Evolutionary conservation across 768 basidiomycete species (phyloP).

Genomic region (Mycena leptocephala): DNA sequence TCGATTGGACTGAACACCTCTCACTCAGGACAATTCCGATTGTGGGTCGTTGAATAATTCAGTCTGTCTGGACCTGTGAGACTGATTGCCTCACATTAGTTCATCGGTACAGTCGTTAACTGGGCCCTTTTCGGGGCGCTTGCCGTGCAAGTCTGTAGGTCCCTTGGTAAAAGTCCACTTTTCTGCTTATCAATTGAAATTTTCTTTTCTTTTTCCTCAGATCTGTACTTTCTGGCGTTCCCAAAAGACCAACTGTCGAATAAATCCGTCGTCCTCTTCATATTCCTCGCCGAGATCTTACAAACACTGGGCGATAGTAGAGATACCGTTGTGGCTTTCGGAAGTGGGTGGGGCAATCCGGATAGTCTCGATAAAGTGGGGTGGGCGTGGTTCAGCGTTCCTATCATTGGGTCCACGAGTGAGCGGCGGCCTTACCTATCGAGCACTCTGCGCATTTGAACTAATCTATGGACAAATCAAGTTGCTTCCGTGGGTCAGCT

Average conservation of each 20-base stretch:
- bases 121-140: constrained; percentile 8
- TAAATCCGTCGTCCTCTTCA: constrained; percentile 31
- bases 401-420: constrained; percentile 32
- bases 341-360: constrained; percentile 32
- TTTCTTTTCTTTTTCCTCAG: not conserved
- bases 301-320: constrained; percentile 34
- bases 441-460: not conserved
- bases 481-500: constrained; percentile 38
- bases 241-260: constrained; percentile 36
- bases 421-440: not conserved
- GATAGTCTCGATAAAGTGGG: constrained; percentile 26
- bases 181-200: not conserved
- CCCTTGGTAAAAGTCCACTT: not conserved
- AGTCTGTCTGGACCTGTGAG: too few species aligned
- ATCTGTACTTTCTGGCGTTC: constrained; percentile 53
- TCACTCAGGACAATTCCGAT: too few species aligned
- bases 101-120: constrained; percentile 10
- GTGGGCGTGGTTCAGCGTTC: constrained; percentile 37
- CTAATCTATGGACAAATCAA: constrained; percentile 13
- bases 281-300: constrained; percentile 33
- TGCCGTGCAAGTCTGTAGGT: not conserved
- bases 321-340: constrained; percentile 37
- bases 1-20: too few species aligned
- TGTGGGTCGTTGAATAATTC: too few species aligned
- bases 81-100: too few species aligned